Conservation (phyloP, 148 eudicot genomes). For the Euryodendron excelsum region DNA sequence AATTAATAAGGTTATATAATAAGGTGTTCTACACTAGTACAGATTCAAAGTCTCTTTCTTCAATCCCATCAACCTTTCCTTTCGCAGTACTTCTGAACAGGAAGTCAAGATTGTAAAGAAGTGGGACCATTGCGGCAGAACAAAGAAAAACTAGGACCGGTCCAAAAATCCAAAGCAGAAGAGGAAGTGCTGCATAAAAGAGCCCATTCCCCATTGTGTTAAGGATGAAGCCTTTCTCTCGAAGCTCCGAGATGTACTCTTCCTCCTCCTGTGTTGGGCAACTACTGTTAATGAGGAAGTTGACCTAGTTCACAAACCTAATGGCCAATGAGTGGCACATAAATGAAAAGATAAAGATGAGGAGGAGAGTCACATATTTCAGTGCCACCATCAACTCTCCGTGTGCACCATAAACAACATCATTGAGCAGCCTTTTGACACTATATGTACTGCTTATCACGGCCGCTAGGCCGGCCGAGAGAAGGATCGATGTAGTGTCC, state of each 20-base stretch:
- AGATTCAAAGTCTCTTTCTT: not conserved
- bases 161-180: conserved; percentile 71
- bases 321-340: conserved; percentile 79
- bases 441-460: conserved; percentile 89
- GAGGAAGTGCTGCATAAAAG: conserved; percentile 51
- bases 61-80: conserved; percentile 15
- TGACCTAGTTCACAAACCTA: conserved; percentile 82
- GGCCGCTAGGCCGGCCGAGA: conserved; percentile 79
- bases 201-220: conserved; percentile 57
- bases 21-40: too few relatives aligned
- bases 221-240: conserved; percentile 50
- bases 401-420: conserved; percentile 76
- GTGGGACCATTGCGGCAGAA: conserved; percentile 44
- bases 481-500: conserved; percentile 96
- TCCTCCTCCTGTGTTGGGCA: too few relatives aligned
- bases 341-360: conserved; percentile 76
- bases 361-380: conserved; percentile 72
- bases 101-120: conserved; percentile 57
- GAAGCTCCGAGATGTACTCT: conserved; percentile 51
- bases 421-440: conserved; percentile 75
- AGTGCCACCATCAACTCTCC: conserved; percentile 91
- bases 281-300: conserved; percentile 67
- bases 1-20: too few relatives aligned
- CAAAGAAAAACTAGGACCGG: conserved; percentile 65
- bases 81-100: conserved; percentile 18